Percentiles rank a stretch among this genome's conserved stretches.
phyloP scores from a whole-genome alignment of 2,329 filamentous ascomycete genomes.

The Beauveria sp. region DNA sequence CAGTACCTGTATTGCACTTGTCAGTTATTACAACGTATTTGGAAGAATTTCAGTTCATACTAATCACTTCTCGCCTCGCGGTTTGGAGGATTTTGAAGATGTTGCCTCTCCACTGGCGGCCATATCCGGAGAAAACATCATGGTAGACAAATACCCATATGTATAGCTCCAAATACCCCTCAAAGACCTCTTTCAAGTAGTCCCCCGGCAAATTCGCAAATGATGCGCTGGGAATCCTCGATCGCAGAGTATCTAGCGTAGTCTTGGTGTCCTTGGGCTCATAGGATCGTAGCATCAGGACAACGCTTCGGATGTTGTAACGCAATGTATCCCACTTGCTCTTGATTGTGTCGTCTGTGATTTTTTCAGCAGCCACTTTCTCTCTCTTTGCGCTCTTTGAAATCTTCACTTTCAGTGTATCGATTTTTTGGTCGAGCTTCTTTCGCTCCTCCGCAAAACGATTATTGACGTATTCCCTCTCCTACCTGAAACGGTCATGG shows the following conservation, averaged over 20 bases:
- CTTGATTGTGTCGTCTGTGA: not conserved
- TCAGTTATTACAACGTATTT: not conserved
- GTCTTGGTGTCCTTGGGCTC: not conserved
- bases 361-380: not conserved
- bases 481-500: too few species aligned
- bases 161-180: not conserved
- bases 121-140: not conserved
- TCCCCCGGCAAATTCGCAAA: fast-evolving
- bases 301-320: not conserved
- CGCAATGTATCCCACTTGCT: not conserved
- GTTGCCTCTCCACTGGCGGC: not conserved
- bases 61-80: not conserved
- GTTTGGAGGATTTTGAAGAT: not conserved
- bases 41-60: not conserved
- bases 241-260: not conserved
- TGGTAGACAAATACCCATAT: not conserved
- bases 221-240: fast-evolving
- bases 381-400: not conserved
- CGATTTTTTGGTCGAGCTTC: not conserved
- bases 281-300: not conserved
- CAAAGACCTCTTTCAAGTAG: fast-evolving
- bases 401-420: fast-evolving
- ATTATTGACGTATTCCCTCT: too few species aligned
- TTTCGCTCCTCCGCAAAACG: not conserved
- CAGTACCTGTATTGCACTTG: not conserved